These are phyloP conservation scores for Neltuma alba DNA, from an alignment of 306 rosid genomes.

Conservation along the genomic window DNA sequence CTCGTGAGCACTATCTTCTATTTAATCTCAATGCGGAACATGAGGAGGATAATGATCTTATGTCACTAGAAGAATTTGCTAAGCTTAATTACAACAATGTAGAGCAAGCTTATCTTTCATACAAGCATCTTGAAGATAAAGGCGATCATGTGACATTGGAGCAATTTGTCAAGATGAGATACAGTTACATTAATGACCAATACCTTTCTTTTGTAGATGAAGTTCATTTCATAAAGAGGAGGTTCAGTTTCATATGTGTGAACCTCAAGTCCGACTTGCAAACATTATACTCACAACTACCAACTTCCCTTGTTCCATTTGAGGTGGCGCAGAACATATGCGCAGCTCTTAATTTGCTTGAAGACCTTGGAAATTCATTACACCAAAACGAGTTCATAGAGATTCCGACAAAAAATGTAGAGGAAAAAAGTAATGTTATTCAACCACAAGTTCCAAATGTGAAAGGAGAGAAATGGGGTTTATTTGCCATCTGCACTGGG, in stretches of 20 bases:
- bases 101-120: conserved; percentile 10
- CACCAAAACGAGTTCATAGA: neutral
- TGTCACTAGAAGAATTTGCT: conserved; percentile 41
- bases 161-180: conserved; percentile 36
- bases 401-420: neutral
- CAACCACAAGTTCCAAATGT: neutral
- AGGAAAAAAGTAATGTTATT: neutral
- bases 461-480: neutral
- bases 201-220: conserved; percentile 22
- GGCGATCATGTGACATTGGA: conserved; percentile 31
- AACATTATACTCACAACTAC: conserved; percentile 52
- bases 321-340: conserved; percentile 28
- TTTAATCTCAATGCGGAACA: neutral
- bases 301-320: conserved; percentile 44
- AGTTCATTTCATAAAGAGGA: conserved; percentile 42
- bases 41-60: neutral
- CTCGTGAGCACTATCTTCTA: conserved; percentile 17
- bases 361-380: conserved; percentile 26
- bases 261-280: conserved; percentile 23
- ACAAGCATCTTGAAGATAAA: neutral
- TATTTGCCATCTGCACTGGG: neutral
- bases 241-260: conserved; percentile 7
- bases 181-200: neutral
- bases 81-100: neutral
- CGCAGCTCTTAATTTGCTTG: conserved; percentile 29